Evolutionary conservation across 305 asterid species (phyloP).

Genomic region (Ilex paraguariensis): DNA sequence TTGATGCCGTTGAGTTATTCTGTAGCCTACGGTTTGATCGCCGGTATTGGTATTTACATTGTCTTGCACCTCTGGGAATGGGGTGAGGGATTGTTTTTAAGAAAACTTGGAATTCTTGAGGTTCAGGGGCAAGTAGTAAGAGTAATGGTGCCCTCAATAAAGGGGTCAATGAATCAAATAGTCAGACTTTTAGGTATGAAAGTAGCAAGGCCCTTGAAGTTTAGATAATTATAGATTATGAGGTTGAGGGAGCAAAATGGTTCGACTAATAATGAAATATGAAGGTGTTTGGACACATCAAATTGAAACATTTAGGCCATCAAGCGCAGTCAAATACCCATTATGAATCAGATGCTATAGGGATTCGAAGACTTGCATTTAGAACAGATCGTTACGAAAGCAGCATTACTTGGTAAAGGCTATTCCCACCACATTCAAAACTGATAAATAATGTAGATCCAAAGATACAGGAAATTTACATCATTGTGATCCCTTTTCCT

Average conservation of each 20-base stretch:
- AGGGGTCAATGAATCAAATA: neutral
- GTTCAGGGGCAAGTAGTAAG: neutral
- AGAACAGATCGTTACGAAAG: no score
- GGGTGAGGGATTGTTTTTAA: conserved; percentile 25
- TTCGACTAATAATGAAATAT: no score
- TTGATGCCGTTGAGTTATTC: conserved; percentile 93
- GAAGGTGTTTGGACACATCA: no score
- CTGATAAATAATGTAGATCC: no score
- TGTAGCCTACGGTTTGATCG: conserved; percentile 89
- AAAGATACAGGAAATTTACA: conserved; percentile 14
- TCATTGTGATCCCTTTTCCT: neutral
- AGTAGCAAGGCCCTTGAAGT: neutral
- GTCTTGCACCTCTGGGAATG: conserved; percentile 81
- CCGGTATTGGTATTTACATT: conserved; percentile 73
- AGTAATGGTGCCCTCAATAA: conserved; percentile 11
- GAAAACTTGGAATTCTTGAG: conserved; percentile 28
- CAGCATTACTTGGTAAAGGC: no score
- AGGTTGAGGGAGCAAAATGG: no score
- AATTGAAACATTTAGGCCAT: no score
- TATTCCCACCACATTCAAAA: no score
- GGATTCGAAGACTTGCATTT: no score
- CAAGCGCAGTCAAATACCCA: no score
- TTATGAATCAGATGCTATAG: no score
- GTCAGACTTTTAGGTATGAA: conserved; percentile 11
- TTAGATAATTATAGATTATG: no score